Evolutionary conservation across 352 stramenopile species (phyloP), one percentile per base, ranked within the genome.

Genomic region (Pythium pyrilobum): DNA sequence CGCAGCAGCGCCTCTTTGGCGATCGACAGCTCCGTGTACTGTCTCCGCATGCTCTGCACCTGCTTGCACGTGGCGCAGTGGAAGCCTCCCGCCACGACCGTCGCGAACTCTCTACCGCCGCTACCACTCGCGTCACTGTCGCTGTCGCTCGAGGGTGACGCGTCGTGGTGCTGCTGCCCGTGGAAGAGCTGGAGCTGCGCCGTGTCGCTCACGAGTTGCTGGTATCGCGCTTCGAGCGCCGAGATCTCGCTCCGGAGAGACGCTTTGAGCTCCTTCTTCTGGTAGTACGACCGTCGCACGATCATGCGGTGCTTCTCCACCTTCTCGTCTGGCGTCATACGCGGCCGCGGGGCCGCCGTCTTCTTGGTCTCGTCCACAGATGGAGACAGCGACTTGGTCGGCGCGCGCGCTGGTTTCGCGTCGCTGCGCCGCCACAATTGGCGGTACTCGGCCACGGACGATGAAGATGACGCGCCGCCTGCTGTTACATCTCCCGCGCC

Each of bases 171-270:
- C 23, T 45, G 40, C 5, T 27, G 3, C 23, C 28, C 34, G 27
- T 51, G 36, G 33, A 52, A 43, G 13, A 47, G 46, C 55, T 63
- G 34, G 9, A 56, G 46, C 27, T 57, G 53, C 10, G 53, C 34
- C 0, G 36, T 49, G 16, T 59, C 51, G 10, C 43, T 43, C 28
- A 76, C 55, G 29, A 76, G 52, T 16, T 50, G 52, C 16, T 57
- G 52, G 51, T 71, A 71, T 47, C 62, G 59, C 25, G 27, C 36
- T 44, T 72, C 67, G 16, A 76, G 60, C 15, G 29, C 36, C 5
- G 34, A 48, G 16, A 76, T 66, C 24, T 76, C 64, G 20, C 58
- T 36, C 1, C 49, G 43, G n/a, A n/a, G n/a, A n/a, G n/a, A n/a
- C n/a, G 20, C 15, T 21, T 34, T 43, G n/a, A 76, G 39, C 28